Evolutionary conservation across 805 yeast genomes (phyloP), one percentile per base, ranked within the genome.

Genomic region (Phaffomyces antillensis): DNA sequence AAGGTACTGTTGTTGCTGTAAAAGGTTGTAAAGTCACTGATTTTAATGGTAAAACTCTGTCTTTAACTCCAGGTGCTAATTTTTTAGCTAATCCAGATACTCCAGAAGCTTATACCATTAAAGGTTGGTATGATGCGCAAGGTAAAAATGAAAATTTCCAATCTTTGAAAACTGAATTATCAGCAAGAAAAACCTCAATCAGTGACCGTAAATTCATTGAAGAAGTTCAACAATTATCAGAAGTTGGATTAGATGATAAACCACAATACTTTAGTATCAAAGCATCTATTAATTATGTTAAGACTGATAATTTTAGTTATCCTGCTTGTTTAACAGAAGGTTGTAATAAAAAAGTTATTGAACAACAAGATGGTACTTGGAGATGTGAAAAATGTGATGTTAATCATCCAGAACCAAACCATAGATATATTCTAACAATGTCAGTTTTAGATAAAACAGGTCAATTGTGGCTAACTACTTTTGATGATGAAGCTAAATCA

Each of bases 121-220:
- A 88, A 64, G 98, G 98, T 7, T 93, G 99, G 99, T 93, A 80
- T 59, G 96, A 88, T 58, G 76, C 83, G 36, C 79, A 76, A 53
- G 97, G 96, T 35, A 72, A 73, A 20, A 65, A 70, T 43, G 79
- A 79, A 45, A 66, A 63, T 35, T 89, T 86, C 68, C 76, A 77
- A 53, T 68, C 81, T 11, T 64, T 87, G 60, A 81, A 77, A 57
- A 62, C 68, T 7, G 89, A 82, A 52, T 53, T 66, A n/a, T 62
- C 62, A 11, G 58, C 61, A 13, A 67, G 60, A 36, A 64, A 66
- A 36, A 71, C 67, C 40, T 60, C 72, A 16, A 71, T 79, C 36
- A 64, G 68, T 41, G 76, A 76, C 37, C 76, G 96, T 52, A 82
- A 81, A 56, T 71, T 85, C 3, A 79, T 91, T 48, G 68, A 66